These are phyloP conservation scores for Leccinum solheimii DNA, from an alignment of 1,284 basidiomycete genomes.

Conservation along the genomic window DNA sequence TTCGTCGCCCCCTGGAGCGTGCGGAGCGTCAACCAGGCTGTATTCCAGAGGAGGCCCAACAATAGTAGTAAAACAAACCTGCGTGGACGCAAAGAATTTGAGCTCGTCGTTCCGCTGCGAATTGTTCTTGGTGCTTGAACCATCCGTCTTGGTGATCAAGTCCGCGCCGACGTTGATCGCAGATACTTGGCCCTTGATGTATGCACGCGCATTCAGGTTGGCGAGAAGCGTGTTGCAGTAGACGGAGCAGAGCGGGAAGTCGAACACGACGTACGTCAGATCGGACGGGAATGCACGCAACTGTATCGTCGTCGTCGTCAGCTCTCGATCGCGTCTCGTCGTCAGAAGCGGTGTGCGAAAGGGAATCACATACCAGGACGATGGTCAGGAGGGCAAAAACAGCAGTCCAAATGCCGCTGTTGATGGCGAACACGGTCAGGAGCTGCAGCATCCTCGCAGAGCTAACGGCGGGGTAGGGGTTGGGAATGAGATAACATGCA, in stretches of 20 bases:
- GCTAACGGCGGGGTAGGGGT: not conserved
- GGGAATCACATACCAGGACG: not conserved
- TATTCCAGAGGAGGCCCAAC: not conserved
- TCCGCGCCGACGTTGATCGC: conserved; percentile 3
- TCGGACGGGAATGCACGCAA: not conserved
- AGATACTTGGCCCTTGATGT: conserved; percentile 3
- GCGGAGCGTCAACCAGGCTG: not conserved
- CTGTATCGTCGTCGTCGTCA: not conserved
- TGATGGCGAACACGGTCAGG: conserved; percentile 7
- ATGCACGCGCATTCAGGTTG: conserved; percentile 3
- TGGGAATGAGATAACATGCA: not conserved
- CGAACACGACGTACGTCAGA: conserved; percentile 5
- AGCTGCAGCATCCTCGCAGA: conserved; percentile 6
- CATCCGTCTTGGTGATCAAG: not conserved
- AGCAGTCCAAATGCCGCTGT: conserved; percentile 6
- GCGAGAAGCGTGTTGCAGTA: conserved; percentile 4
- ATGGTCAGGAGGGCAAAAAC: conserved; percentile 2
- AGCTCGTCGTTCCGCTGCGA: not conserved
- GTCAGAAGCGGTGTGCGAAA: not conserved
- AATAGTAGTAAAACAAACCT: not conserved
- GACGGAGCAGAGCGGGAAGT: conserved; percentile 4
- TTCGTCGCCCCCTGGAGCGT: not conserved
- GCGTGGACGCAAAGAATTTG: conserved; percentile 3
- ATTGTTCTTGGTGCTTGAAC: conserved; percentile 1
- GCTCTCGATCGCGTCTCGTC: not conserved